Base-by-base conservation (phyloP, 306 rosid species). In the Clitoria ternatea region DNA sequence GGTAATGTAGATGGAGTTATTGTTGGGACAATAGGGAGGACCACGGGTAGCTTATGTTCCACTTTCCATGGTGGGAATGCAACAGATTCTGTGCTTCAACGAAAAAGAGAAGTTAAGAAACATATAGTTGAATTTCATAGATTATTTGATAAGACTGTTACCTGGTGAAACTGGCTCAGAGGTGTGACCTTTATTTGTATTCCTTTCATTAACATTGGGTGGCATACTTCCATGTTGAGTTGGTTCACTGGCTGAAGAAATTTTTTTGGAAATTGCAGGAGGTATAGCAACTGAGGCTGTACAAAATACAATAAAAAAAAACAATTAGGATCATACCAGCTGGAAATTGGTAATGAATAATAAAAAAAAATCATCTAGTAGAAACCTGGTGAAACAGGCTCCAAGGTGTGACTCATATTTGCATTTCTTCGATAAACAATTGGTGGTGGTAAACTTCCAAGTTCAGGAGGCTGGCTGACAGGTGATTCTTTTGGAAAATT, bases 351-450 rank as follows among this genome's bases (percentile, higher is more conserved):
- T 7, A 72, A 72, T 52, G 59, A 44, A 7, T 9, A 48, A 8
- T 13, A 6, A 8, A 19, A 36, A 20, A 1, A 33, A 9, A 54
- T 33, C 53, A 50, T 54, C 55, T 27, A 9, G 47, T 17, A 13
- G 32, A 56, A 33, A 86, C 87, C 90, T 68, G 85, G 79, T 43
- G 84, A 29, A 75, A 78, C 53, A 33, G 85, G 80, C 77, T 77
- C 66, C 52, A 73, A 44, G 22, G 59, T 45, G 61, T 82, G 86
- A 78, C 55, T 84, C 29, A 36, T 66, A 55, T 36, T 73, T 54
- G 69, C 74, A 72, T 61, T 78, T 62, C 77, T 61, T 37, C 29
- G 72, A 19, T 49, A 73, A 33, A 45, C 14, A 61, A 29, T 66
- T 59, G 83, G 70, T 19, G 83, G 70, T 19, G 89, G 86, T 12